Evolutionary conservation across 2,329 filamentous ascomycete species (phyloP).

Genomic region (Fusarium mundagurra): DNA sequence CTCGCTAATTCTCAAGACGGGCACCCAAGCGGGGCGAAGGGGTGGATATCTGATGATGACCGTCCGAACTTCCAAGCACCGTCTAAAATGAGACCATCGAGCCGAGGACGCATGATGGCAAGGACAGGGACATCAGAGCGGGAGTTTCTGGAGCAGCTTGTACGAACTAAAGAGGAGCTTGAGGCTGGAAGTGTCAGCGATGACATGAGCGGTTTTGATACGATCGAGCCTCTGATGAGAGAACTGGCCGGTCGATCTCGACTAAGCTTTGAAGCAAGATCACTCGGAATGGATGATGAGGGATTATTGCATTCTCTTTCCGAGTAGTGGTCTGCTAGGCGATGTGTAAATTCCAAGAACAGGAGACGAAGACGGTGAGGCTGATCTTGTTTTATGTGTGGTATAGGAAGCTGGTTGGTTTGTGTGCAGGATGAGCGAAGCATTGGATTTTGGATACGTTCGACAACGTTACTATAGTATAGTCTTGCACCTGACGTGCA

Average conservation of each 20-base stretch:
- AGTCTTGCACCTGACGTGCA: constrained; percentile 33
- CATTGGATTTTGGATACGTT: constrained; percentile 19
- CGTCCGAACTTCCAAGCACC: constrained; percentile 13
- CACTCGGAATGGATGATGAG: constrained; percentile 40
- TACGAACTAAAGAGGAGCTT: constrained; percentile 40
- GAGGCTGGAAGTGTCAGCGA: constrained; percentile 41
- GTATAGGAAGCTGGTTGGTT: neutral
- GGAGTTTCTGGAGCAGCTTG: constrained; percentile 45
- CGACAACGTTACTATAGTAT: constrained; percentile 13
- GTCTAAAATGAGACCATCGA: constrained; percentile 17
- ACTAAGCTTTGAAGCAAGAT: constrained; percentile 40
- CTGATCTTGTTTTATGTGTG: neutral
- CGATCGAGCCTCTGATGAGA: constrained; percentile 57
- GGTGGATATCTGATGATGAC: constrained; percentile 49
- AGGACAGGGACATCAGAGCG: constrained; percentile 43
- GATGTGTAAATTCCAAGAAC: neutral
- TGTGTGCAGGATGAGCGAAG: constrained; percentile 21
- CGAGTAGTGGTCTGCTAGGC: neutral
- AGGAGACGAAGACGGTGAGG: neutral
- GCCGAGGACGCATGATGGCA: constrained; percentile 36
- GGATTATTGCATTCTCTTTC: constrained; percentile 29
- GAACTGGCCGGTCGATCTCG: constrained; percentile 51
- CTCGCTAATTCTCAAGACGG: constrained; percentile 40
- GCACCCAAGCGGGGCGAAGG: constrained; percentile 29
- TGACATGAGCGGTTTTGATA: constrained; percentile 50